phyloP scores from a whole-genome alignment of 2,329 filamentous ascomycete species.

The Trematosphaeria pertusa region DNA sequence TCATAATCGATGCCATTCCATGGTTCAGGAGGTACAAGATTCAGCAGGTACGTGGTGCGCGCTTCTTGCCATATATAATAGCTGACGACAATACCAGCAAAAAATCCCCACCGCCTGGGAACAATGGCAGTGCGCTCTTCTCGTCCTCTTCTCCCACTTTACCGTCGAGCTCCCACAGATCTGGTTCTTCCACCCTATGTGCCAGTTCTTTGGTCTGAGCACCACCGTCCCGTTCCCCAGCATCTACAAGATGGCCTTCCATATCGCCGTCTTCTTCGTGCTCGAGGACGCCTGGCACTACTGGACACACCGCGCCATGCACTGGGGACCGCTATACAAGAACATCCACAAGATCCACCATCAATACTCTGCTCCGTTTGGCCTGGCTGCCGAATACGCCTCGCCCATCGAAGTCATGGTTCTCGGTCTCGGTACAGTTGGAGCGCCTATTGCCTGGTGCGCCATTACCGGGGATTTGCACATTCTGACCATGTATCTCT shows the following conservation, averaged over 20 bases:
- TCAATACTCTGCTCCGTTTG: conserved; percentile 97
- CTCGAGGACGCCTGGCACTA: conserved; percentile 99
- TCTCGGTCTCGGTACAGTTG: conserved; percentile 85
- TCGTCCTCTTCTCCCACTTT: conserved; percentile 94
- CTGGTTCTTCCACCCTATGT: conserved; percentile 98
- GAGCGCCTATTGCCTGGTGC: conserved; percentile 83
- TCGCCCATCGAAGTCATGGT: conserved; percentile 97
- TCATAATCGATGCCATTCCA: conserved; percentile 87
- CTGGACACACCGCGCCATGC: conserved; percentile 90
- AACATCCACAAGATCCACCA: conserved; percentile 99
- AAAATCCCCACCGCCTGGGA: conserved; percentile 93
- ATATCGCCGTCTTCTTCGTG: conserved; percentile 93
- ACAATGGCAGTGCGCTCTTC: conserved; percentile 91
- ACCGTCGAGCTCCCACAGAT: conserved; percentile 98
- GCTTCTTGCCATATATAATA: no score
- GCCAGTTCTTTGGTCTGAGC: conserved; percentile 87
- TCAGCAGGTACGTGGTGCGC: conserved; percentile 72
- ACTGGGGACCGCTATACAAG: conserved; percentile 96
- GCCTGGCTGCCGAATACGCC: conserved; percentile 94
- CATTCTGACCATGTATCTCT: conserved; percentile 96
- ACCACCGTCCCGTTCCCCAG: conserved; percentile 90
- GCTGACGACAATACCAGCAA: conserved; percentile 53
- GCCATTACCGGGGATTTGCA: conserved; percentile 85
- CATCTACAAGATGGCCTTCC: conserved; percentile 83
- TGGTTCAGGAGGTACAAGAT: conserved; percentile 95